Evolutionary conservation across 116 monocot genomes (phyloP).

Genomic region (Cymodocea nodosa): DNA sequence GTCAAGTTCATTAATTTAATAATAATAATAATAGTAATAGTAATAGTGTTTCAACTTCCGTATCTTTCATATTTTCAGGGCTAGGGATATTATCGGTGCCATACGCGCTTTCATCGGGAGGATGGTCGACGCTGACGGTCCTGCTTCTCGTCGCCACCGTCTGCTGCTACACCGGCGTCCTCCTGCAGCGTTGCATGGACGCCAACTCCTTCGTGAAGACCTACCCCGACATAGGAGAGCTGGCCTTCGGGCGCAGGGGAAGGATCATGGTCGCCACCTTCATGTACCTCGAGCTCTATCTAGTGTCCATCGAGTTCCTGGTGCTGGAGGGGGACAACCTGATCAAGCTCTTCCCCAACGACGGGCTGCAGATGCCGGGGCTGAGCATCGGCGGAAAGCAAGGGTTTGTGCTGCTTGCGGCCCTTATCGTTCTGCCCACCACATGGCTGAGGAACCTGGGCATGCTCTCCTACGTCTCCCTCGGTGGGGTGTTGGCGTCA

Average conservation of each 20-base stretch:
- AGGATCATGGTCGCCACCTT: slow-evolving; percentile 31
- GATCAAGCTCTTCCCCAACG: slow-evolving; percentile 54
- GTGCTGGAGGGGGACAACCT: slow-evolving; percentile 83
- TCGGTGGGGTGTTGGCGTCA: slow-evolving; percentile 60
- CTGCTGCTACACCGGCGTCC: slow-evolving; percentile 71
- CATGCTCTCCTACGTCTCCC: slow-evolving; percentile 53
- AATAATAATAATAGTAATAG: no score
- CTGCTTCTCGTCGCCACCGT: slow-evolving; percentile 30
- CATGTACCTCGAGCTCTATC: slow-evolving; percentile 81
- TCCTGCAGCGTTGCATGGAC: slow-evolving; percentile 70
- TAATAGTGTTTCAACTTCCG: no score
- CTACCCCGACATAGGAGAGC: slow-evolving; percentile 80
- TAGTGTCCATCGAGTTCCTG: slow-evolving; percentile 57
- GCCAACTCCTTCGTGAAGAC: slow-evolving; percentile 34
- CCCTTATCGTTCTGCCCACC: slow-evolving; percentile 52
- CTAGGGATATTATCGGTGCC: slow-evolving; percentile 79
- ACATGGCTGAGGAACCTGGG: slow-evolving; percentile 67
- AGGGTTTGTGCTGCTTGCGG: slow-evolving; percentile 43
- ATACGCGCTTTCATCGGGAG: slow-evolving; percentile 67
- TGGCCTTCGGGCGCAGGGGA: slow-evolving; percentile 62
- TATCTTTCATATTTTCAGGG: slow-evolving; percentile 36
- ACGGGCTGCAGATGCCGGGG: slow-evolving; percentile 11
- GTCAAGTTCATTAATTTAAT: no score
- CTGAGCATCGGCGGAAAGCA: slow-evolving; percentile 40
- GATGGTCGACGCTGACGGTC: slow-evolving; percentile 58